Base-by-base conservation (phyloP, 371 early-diverging fungal species). In the Rozella allomycis region DNA sequence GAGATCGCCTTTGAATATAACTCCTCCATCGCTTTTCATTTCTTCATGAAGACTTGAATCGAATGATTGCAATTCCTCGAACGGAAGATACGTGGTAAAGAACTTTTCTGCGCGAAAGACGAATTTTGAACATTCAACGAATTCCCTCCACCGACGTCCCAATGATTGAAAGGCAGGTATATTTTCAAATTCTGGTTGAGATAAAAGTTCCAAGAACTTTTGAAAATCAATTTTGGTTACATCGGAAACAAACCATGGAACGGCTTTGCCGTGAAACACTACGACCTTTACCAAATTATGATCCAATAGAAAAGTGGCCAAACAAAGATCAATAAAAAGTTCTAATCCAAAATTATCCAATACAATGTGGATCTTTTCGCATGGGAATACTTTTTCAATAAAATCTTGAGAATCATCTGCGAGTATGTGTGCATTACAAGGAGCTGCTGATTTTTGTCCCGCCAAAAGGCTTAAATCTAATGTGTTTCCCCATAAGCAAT, bases 1-100 rank as follows among this genome's bases (percentile, higher is more conserved):
- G 41, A 93, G 46, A 42, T 93, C 94, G 20, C 94, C 94, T 49
- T 93, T 93, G 47, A 82, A 88, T 11, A 93, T 60, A 21, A 78
- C 55, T 16, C 67, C 56, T 3, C 78, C 54, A 17, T 55, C 41
- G n/a, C 25, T 20, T 9, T 60, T 30, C 45, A 70, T 45, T 19
- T 67, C 57, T 1, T 46, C 33, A 47, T 60, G 79, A 4, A 83
- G 47, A 3, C 60, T 62, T 7, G 67, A 61, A 4, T 71, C 74
- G 25, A 50, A 55, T 0, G 49, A 52, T 0, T 58, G 58, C 35
- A 93, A 54, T 25, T 77, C 69, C 53, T 74, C 69, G 49, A 66
- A 85, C 0, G 84, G 43, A 31, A 70, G 67, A 23, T 78, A 78
- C 2, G 59, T 52, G 6, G 79, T 82, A 86, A 85, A 93, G 39